These are phyloP conservation scores for Plasmodium cynomolgi DNA, from an alignment of 169 alveolate species.

Conservation along the genomic window DNA sequence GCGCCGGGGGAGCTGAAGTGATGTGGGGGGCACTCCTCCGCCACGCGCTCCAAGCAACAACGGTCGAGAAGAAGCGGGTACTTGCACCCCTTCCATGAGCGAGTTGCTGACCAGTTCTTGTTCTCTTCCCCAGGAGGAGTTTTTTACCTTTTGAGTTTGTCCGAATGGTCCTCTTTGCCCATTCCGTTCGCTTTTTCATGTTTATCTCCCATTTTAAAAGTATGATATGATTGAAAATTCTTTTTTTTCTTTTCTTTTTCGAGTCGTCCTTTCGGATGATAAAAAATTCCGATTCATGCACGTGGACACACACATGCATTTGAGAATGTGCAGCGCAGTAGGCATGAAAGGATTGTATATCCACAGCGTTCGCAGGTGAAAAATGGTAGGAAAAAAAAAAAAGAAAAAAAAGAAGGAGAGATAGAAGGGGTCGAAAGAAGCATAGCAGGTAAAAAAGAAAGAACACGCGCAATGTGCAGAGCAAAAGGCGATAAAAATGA, in stretches of 20 bases:
- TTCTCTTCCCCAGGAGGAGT: neutral
- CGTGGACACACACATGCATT: neutral
- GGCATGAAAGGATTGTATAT: neutral
- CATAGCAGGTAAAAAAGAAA: neutral
- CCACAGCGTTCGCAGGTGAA: neutral
- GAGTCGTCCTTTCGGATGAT: neutral
- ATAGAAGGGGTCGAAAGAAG: too few relatives aligned
- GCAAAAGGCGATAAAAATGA: neutral
- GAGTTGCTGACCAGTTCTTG: neutral
- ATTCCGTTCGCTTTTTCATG: neutral
- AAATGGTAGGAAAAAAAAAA: neutral
- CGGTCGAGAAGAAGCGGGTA: neutral
- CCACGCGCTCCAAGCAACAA: neutral
- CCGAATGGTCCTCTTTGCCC: neutral
- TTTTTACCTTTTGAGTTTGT: neutral
- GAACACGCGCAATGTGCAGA: neutral
- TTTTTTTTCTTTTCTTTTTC: neutral
- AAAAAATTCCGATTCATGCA: neutral
- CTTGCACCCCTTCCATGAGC: neutral
- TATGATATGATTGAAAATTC: neutral
- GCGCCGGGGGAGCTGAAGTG: too few relatives aligned
- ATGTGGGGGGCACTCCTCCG: too few relatives aligned
- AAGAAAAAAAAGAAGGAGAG: neutral
- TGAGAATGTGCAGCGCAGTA: neutral
- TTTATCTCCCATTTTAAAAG: constrained; percentile 16